Evolutionary conservation across 768 basidiomycete species (phyloP).

Genomic region (Porphyrellus cyaneotinctus): DNA sequence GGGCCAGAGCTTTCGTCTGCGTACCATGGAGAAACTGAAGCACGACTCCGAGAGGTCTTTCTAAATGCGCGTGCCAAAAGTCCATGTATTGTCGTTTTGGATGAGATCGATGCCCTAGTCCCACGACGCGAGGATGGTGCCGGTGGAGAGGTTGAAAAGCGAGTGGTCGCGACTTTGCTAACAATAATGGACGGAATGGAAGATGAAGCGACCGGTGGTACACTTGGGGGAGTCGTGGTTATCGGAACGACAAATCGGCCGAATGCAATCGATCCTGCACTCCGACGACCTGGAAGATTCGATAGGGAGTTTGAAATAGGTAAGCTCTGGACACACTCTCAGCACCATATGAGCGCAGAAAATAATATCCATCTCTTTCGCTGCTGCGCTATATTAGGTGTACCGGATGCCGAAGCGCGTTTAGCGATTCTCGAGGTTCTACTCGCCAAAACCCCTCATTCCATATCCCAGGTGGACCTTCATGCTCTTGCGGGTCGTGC

Average conservation of each 20-base stretch:
- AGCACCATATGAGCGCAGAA: not conserved
- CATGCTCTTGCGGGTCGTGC: slow-evolving; percentile 67
- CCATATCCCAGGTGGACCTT: slow-evolving; percentile 58
- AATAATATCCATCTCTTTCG: not conserved
- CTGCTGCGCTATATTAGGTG: slow-evolving; percentile 45
- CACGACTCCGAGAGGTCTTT: slow-evolving; percentile 85
- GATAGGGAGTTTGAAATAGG: slow-evolving; percentile 97
- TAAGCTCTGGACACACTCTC: slow-evolving; percentile 26
- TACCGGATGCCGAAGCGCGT: slow-evolving; percentile 85
- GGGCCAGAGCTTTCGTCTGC: slow-evolving; percentile 94
- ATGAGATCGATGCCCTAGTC: slow-evolving; percentile 94
- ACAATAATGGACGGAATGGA: slow-evolving; percentile 94
- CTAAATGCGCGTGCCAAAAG: slow-evolving; percentile 73
- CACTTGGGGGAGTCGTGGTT: slow-evolving; percentile 70
- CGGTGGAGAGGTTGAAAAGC: slow-evolving; percentile 92
- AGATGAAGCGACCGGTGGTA: slow-evolving; percentile 38
- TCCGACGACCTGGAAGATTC: slow-evolving; percentile 85
- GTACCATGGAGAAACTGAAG: slow-evolving; percentile 96
- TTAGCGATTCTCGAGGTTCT: slow-evolving; percentile 84
- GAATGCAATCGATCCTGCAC: slow-evolving; percentile 92
- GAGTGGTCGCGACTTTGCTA: slow-evolving; percentile 91
- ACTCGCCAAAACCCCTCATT: slow-evolving; percentile 75
- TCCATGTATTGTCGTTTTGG: slow-evolving; percentile 91
- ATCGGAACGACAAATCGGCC: slow-evolving; percentile 95
- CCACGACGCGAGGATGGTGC: slow-evolving; percentile 86